Evolutionary conservation across 2,329 filamentous ascomycete genomes (phyloP).

Genomic region (Phaeoacremonium minimum): DNA sequence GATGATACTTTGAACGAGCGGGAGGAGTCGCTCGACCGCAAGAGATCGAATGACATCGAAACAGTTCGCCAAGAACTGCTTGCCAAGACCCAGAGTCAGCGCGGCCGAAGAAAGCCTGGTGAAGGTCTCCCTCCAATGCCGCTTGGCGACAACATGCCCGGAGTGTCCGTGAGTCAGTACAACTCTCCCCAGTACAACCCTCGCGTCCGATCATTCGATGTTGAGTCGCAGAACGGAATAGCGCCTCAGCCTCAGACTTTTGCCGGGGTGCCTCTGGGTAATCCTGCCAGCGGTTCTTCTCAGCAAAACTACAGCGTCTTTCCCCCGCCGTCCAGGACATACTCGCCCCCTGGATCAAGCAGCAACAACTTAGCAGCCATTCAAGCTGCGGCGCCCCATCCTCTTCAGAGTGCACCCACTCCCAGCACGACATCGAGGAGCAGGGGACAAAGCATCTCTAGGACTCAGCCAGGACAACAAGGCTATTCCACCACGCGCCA

Average conservation of each 20-base stretch:
- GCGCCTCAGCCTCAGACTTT: not conserved
- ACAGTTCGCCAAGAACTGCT: constrained; percentile 6
- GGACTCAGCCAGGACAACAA: no score
- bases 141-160: constrained; percentile 3
- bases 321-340: not conserved
- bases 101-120: constrained; percentile 8
- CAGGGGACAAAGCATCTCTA: no score
- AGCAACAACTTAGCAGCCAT: no score
- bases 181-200: constrained; percentile 2
- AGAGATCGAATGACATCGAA: constrained; percentile 7
- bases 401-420: no score
- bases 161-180: constrained; percentile 6
- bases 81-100: constrained; percentile 6
- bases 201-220: constrained; percentile 5
- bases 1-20: constrained; percentile 6
- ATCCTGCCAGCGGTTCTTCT: not conserved
- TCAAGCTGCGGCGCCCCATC: no score
- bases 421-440: no score
- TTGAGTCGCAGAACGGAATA: constrained; percentile 3
- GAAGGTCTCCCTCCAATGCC: constrained; percentile 4
- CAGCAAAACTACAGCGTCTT: no score
- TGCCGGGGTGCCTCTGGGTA: not conserved
- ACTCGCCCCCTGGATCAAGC: not conserved
- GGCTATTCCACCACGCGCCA: no score
- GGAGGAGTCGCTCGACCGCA: constrained; percentile 3